Evolutionary conservation across 116 monocot genomes (phyloP), one percentile per base, ranked within the genome.

Genomic region (Phalaenopsis hybrid): DNA sequence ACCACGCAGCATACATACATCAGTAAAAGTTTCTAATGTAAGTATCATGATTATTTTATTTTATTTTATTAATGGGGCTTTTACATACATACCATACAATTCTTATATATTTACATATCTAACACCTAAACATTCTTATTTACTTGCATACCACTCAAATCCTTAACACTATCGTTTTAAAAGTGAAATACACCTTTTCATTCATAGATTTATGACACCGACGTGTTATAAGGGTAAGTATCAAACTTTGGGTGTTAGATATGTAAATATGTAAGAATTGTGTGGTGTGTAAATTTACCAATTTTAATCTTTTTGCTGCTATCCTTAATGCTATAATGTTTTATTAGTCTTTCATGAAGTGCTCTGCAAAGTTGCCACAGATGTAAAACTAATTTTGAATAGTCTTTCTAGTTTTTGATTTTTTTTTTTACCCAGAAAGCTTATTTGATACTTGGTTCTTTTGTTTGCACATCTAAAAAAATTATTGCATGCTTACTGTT

Each of bases 1-100:
- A 4, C 77, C 81, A 78, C 78, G 83, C 18, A 88, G 46, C 65
- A 44, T 45, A 45, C 87, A 87, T 57, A 87, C 91, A 49, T 89
- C 89, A 15, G 89, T 85, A 12, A 89, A 87, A 72, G 91, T 85
- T 5, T 87, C 88, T 4, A 81, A 90, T 76, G 90, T 88, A 72
- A 88, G 87, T 84, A 75, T 44, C 75, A 75, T 20, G 4, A 44
- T 6, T 45, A 5, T 8, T 17, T 10, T 72, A 51, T 11, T 51
- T 51, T 51, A 51, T 63, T 70, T 70, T 15, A 33, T 4, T 58
- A 58, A 16, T 3, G 13, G 13, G 17, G 58, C 20, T 58, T n/a
- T n/a, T n/a, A n/a, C 58, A 58, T 58, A 45, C 2, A 45, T 45
- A 3, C 45, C 45, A 45, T 45, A n/a, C n/a, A n/a, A n/a, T n/a